Percentiles rank a stretch among this genome's conserved stretches.
These are phyloP conservation scores for Fusarium gaditjirri DNA, from an alignment of 2,329 filamentous ascomycete genomes.

Conservation along the genomic window DNA sequence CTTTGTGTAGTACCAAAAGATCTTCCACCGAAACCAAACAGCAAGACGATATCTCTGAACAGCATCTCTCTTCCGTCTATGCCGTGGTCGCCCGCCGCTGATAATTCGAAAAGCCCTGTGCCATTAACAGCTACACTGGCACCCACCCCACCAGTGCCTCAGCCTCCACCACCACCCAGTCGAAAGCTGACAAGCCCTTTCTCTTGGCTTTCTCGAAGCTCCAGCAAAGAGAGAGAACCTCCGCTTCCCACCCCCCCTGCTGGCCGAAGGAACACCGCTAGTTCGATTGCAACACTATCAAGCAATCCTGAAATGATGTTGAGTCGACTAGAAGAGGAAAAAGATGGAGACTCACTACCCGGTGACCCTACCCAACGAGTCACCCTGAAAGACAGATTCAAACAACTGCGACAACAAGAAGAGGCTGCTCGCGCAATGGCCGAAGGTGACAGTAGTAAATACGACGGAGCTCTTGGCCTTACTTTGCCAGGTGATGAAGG, in stretches of 20 bases:
- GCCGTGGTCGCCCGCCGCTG: slow-evolving; percentile 73
- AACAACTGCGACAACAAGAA: slow-evolving; percentile 78
- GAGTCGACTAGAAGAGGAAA: slow-evolving; percentile 79
- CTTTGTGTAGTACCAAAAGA: slow-evolving; percentile 45
- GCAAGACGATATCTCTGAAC: slow-evolving; percentile 70
- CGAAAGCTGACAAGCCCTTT: slow-evolving; percentile 91
- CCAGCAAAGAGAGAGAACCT: slow-evolving; percentile 65
- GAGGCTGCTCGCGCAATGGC: slow-evolving; percentile 67
- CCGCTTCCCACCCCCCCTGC: slow-evolving; percentile 65
- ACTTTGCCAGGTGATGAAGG: slow-evolving; percentile 42
- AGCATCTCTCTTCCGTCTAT: slow-evolving; percentile 79
- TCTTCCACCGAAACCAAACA: slow-evolving; percentile 52
- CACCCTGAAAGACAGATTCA: slow-evolving; percentile 82
- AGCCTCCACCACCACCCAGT: slow-evolving; percentile 53
- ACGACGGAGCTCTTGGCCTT: slow-evolving; percentile 44
- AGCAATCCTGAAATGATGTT: slow-evolving; percentile 87
- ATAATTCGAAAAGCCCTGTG: slow-evolving; percentile 58
- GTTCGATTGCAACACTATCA: slow-evolving; percentile 79
- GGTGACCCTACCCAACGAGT: slow-evolving; percentile 62
- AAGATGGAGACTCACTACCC: slow-evolving; percentile 59
- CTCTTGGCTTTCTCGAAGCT: slow-evolving; percentile 80
- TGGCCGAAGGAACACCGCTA: slow-evolving; percentile 76
- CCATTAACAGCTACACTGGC: slow-evolving; percentile 48
- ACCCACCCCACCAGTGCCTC: slow-evolving; percentile 46
- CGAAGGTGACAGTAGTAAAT: slow-evolving; percentile 64